Base-by-base conservation (phyloP, 1,284 basidiomycete species). In the Cryptococcus sp. region DNA sequence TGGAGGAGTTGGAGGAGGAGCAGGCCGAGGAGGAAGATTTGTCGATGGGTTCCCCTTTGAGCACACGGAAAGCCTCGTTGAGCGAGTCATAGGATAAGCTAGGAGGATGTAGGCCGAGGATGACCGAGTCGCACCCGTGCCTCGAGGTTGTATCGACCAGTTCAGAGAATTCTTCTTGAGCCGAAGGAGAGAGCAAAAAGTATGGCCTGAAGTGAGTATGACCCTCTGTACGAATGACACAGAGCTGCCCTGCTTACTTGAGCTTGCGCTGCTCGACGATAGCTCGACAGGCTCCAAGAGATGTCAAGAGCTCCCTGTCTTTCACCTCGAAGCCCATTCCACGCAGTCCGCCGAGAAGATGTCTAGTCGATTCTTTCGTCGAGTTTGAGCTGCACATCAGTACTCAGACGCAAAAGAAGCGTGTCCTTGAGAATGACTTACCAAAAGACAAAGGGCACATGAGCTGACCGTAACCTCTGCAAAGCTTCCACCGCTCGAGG, bases 51-150 rank as follows among this genome's bases (percentile, higher is more conserved):
- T 69, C 72, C 6, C 58, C 49, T 12, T 66, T 60, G 5, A 86
- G 76, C 18, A 86, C 75, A 1, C 83, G 78, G 57, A 86, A 86
- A 0, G 84, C 84, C 9, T 74, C 75, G 65, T 84, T 84, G 45
- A 87, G 75, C 16, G 46, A 24, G 2, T 74, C 66, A 62, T 85
- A 86, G 32, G 75, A 73, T 54, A 86, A 75, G 2, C 74, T 59
- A 0, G 72, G 55, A 1, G 82, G 82, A 0, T 82, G 76, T 18
- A 84, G 76, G 5, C 84, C 84, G 14, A 86, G 65, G n/a, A 86
- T 78, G 41, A 86, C 83, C 0, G 79, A 75, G 59, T 86, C 82
- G 60, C 79, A 78, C 4, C 43, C 24, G 49, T 39, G 28, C 7
- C 53, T 52, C 10, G 52, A 41, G 24, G 43, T 34, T 40, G 65